Evolutionary conservation across 2,329 filamentous ascomycete genomes (phyloP).

Genomic region (Colletotrichum eleusines): DNA sequence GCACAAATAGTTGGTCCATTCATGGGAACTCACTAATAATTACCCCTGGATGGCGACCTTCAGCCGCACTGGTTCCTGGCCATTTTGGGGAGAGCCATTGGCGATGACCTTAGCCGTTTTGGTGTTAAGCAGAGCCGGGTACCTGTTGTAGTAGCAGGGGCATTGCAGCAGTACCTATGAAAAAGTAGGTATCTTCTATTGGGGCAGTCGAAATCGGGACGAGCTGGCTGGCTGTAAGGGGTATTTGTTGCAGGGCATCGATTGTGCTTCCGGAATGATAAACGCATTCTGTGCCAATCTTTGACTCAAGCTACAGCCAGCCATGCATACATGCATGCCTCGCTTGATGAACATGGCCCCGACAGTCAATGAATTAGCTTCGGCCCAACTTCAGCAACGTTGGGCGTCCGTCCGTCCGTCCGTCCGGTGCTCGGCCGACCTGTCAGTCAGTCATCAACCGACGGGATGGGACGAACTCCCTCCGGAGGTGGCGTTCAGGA

Average conservation of each 20-base stretch:
- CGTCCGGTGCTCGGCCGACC: neutral
- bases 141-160: neutral
- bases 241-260: neutral
- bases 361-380: neutral
- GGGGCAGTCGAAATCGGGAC: neutral
- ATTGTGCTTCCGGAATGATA: neutral
- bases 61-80: slow-evolving; percentile 35
- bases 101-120: slow-evolving; percentile 32
- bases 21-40: neutral
- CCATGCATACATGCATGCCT: neutral
- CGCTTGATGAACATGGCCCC: neutral
- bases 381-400: neutral
- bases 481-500: neutral
- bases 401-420: neutral
- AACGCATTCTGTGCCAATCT: neutral
- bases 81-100: slow-evolving; percentile 23
- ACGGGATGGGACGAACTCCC: slow-evolving; percentile 22
- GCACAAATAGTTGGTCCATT: neutral
- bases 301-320: neutral
- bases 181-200: neutral
- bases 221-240: neutral
- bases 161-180: neutral
- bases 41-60: slow-evolving; percentile 23
- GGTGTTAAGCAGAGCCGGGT: neutral
- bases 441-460: neutral